phyloP scores from a whole-genome alignment of 148 eudicot species.

The Drosera capensis region DNA sequence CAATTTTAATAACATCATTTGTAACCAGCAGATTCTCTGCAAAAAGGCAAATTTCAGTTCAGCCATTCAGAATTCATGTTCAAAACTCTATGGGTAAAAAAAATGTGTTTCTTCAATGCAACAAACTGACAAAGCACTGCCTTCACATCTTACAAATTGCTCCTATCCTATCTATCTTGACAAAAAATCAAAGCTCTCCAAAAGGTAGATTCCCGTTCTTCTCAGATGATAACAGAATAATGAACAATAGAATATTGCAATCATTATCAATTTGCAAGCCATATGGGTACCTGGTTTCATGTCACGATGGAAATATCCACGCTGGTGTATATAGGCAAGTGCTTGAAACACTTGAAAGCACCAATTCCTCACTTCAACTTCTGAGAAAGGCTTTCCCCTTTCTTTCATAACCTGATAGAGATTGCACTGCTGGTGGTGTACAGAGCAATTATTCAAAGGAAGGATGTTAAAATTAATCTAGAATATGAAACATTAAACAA shows the following conservation, averaged over 20 bases:
- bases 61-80: no score
- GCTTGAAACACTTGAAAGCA: constrained; percentile 94
- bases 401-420: constrained; percentile 73
- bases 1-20: constrained; percentile 63
- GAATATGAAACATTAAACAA: not conserved
- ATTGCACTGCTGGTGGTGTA: constrained; percentile 57
- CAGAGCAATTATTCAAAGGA: not conserved
- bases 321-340: constrained; percentile 84
- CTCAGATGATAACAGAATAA: no score
- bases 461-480: not conserved
- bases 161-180: no score
- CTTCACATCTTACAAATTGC: no score
- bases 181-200: no score
- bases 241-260: not conserved
- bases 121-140: no score
- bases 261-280: not conserved
- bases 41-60: not conserved
- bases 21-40: constrained; percentile 81
- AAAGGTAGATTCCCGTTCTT: no score
- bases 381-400: constrained; percentile 55
- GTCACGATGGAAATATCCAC: constrained; percentile 95
- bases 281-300: constrained; percentile 66
- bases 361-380: constrained; percentile 73
- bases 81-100: no score
- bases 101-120: no score